Base-by-base conservation (phyloP, 441 rosid species). In the Mallotus japonicus region DNA sequence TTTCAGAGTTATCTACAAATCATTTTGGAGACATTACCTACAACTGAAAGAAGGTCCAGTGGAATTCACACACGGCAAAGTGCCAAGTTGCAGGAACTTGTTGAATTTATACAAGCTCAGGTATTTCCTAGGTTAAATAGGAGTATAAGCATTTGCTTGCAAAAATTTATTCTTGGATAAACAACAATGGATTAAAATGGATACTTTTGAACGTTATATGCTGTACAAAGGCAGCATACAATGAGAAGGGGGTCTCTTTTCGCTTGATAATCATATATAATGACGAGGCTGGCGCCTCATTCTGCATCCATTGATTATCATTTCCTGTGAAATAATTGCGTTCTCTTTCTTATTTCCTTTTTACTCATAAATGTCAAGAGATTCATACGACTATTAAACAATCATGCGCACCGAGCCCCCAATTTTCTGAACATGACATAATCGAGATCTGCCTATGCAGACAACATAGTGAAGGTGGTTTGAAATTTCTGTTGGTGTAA, bases 81-180 rank as follows among this genome's bases (percentile, higher is more conserved):
- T 70, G 89, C 91, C 51, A 88, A 88, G 79, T 77, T 96, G 86
- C 98, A 87, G 84, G 98, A 93, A 78, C 93, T 96, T 56, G 95
- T 92, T 76, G 96, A 93, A 63, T 86, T 81, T 73, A 93, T 93
- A 80, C 99, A 90, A 78, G 88, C 97, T 73, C 99, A 93, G 97
- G 97, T 96, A 80, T 37, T 67, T 75, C 32, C 56, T 32, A 40
- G 57, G 49, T n/a, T 65, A 61, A 51, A 65, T 17, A 16, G 73
- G 58, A 56, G 47, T 50, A 16, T 47, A 19, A 61, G 19, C 32
- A 17, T 40, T 5, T 37, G 53, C 8, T 47, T 14, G 44, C 49
- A 50, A 19, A 28, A 50, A 19, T 49, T 67, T 15, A 67, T 65
- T 55, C 5, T 69, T 71, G 40, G 37, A 12, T 63, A 28, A 50